A percentile compares a stretch with the other conserved stretches of the same genome.
Evolutionary conservation across 306 rosid species (phyloP).

Genomic region (Inga oerstediana): DNA sequence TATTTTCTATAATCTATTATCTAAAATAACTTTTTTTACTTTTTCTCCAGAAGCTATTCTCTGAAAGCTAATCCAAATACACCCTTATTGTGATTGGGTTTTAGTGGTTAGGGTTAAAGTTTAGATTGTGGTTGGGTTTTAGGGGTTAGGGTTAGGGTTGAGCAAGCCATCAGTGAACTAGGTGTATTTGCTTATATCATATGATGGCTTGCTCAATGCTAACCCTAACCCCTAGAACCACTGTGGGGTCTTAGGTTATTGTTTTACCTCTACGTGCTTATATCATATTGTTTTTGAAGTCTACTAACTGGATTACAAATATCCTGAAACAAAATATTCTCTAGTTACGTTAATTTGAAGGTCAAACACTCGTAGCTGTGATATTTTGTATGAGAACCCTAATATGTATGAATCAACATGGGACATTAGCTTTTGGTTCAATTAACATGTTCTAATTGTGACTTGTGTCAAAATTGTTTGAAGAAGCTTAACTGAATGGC

Average conservation of each 20-base stretch:
- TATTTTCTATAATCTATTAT: too few relatives aligned
- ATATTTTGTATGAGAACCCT: background rate
- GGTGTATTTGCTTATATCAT: too few relatives aligned
- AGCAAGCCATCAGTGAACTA: too few relatives aligned
- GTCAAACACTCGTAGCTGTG: background rate
- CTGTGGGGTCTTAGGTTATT: background rate
- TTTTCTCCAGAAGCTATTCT: too few relatives aligned
- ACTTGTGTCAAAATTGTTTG: background rate
- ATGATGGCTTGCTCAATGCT: too few relatives aligned
- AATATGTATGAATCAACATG: background rate
- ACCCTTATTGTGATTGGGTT: too few relatives aligned
- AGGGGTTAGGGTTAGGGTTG: too few relatives aligned
- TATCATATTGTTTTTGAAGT: background rate
- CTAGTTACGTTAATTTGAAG: background rate
- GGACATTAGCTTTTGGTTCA: background rate
- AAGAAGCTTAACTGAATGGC: constrained; percentile 7
- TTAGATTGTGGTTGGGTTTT: too few relatives aligned
- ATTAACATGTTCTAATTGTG: background rate
- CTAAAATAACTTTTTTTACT: too few relatives aligned
- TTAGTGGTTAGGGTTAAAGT: too few relatives aligned
- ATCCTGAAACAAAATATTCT: background rate
- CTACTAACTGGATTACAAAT: background rate
- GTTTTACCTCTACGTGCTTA: background rate
- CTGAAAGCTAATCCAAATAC: too few relatives aligned
- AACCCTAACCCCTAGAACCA: too few relatives aligned